Base-by-base conservation (phyloP, 495 filamentous ascomycete genomes). In the Oleoguttula mirabilis region DNA sequence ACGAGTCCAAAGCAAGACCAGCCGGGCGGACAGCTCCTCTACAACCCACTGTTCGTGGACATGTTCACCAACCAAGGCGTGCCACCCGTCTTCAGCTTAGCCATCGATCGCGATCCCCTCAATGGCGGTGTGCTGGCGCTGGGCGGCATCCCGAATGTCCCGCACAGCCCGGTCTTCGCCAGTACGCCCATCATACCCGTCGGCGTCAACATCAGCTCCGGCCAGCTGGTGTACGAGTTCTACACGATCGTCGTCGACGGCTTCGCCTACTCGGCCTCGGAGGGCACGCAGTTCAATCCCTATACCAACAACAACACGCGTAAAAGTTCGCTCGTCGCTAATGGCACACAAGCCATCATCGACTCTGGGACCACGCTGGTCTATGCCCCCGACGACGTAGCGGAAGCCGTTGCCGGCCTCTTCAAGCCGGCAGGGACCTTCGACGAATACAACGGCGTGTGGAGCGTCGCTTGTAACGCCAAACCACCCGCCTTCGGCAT, bases 351-450 rank as follows among this genome's bases (percentile, higher is more conserved):
- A 33, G 57, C 56, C 36, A 55, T 58, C 33, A 48, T 72, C 36
- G 68, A 70, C 44, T 61, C 55, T 14, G 68, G 66, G 16, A 67
- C 65, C 10, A 61, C 63, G 0, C 46, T 66, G 15, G 60, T 62
- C 31, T 67, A 63, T 49, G 56, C 65, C 37, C 64, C 65, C 2
- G 48, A 51, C 10, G 20, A 36, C 22, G 51, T 77, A 7, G 71
- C 75, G 5, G 56, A 68, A 10, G 58, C 58, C 8, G 61, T 80
- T 25, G 74, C 72, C 39, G 45, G 43, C 0, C 55, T 67, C 0
- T 82, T 79, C 52, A 37, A 53, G n/a, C 76, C 76, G 0, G 64
- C 70, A 0, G 76, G 70, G 7, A 48, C 47, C 3, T 77, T 68
- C 43, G 52, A 64, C 45, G 52, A 60, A 31, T 45, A 55, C 20